Evolutionary conservation across 768 basidiomycete species (phyloP).

Genomic region (Collybia nuda): DNA sequence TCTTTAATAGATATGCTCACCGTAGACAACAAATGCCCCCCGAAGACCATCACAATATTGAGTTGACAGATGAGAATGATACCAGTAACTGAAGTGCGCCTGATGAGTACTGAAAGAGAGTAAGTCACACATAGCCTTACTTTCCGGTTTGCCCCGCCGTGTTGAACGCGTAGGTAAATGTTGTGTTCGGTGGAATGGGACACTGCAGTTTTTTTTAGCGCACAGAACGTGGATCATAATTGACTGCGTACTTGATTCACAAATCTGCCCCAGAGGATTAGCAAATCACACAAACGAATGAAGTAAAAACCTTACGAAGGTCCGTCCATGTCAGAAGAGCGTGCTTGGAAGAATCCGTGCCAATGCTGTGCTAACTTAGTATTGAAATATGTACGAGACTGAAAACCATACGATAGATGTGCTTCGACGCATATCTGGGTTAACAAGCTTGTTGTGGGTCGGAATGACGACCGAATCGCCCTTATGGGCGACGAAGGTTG

Average conservation of each 20-base stretch:
- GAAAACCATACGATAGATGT: conserved; percentile 19
- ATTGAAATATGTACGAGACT: not conserved
- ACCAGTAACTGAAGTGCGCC: conserved; percentile 21
- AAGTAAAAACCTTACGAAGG: conserved; percentile 28
- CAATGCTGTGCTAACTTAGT: conserved; percentile 23
- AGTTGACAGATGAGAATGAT: conserved; percentile 42
- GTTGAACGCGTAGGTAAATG: conserved; percentile 31
- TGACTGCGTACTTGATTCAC: conserved; percentile 34
- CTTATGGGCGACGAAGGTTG: conserved; percentile 17
- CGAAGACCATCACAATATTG: conserved; percentile 52
- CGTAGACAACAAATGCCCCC: conserved; percentile 26
- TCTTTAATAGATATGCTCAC: conserved; percentile 4
- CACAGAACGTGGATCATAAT: no score
- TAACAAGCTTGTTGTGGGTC: conserved; percentile 14
- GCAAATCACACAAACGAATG: not conserved
- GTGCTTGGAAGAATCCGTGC: conserved; percentile 35
- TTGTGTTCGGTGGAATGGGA: conserved; percentile 37
- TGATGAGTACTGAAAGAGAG: not conserved
- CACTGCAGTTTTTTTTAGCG: conserved; percentile 22
- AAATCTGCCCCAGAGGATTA: conserved; percentile 21
- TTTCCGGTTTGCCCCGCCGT: conserved; percentile 32
- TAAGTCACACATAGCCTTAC: not conserved
- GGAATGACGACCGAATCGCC: conserved; percentile 22
- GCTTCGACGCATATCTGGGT: conserved; percentile 23
- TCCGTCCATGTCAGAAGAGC: conserved; percentile 34